These are phyloP conservation scores for Fusarium vanettenii DNA, from an alignment of 2,329 filamentous ascomycete genomes.

Conservation along the genomic window DNA sequence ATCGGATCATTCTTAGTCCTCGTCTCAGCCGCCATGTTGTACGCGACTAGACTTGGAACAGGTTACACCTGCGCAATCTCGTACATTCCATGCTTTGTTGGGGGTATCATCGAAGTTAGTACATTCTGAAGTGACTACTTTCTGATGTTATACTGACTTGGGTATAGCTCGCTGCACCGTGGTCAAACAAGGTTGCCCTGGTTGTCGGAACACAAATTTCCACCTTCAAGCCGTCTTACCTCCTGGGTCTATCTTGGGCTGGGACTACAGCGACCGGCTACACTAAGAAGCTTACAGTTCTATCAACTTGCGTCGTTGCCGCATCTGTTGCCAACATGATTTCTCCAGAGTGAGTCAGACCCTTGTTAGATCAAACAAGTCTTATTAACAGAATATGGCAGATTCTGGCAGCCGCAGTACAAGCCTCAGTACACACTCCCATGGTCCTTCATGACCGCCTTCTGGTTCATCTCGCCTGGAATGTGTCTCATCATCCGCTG, in stretches of 20 bases:
- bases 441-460: neutral
- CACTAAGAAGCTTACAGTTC: conserved; percentile 1
- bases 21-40: neutral
- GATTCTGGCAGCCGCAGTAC: conserved; percentile 1
- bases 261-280: neutral
- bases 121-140: neutral
- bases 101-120: neutral
- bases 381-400: too few species aligned
- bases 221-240: neutral
- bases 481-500: conserved; percentile 3
- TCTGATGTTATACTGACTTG: neutral
- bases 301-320: neutral
- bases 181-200: conserved; percentile 4
- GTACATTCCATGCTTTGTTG: neutral
- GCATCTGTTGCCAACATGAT: neutral
- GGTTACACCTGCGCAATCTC: neutral
- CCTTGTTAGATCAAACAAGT: too few species aligned
- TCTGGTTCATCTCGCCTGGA: neutral
- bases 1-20: neutral
- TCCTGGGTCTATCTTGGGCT: neutral
- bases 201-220: neutral
- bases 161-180: neutral
- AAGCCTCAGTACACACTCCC: neutral
- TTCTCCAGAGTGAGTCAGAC: neutral
- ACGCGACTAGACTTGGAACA: neutral